Evolutionary conservation across 1,284 basidiomycete species (phyloP).

Genomic region (Phellopilus nigrolimitatus): DNA sequence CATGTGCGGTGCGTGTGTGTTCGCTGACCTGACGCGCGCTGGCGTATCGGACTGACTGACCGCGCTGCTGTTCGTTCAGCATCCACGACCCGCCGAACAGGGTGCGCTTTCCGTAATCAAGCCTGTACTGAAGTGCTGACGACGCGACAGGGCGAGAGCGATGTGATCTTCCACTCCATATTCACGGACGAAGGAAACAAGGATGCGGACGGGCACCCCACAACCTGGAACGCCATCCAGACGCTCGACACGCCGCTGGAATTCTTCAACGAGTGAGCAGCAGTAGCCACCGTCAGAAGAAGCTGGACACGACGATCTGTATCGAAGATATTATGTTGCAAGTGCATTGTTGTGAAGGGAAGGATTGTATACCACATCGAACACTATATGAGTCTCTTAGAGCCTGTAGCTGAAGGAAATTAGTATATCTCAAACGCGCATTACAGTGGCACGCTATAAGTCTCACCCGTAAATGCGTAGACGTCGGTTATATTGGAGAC

Average conservation of each 20-base stretch:
- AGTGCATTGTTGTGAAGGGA: background rate
- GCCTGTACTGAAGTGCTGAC: conserved; percentile 6
- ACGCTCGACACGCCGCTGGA: conserved; percentile 51
- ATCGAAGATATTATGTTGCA: background rate
- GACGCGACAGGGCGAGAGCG: conserved; percentile 49
- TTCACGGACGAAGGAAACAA: conserved; percentile 59
- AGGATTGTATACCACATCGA: background rate
- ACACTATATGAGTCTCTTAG: too few relatives aligned
- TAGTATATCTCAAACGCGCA: too few relatives aligned
- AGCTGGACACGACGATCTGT: conserved; percentile 23
- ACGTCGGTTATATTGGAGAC: too few relatives aligned
- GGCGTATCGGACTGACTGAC: conserved; percentile 19
- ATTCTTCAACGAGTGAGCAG: conserved; percentile 63
- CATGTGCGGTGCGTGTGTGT: conserved; percentile 57
- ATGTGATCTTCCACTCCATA: conserved; percentile 66
- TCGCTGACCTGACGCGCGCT: conserved; percentile 3
- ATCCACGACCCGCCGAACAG: conserved; percentile 73
- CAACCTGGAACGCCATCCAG: conserved; percentile 61
- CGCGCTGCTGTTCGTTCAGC: conserved; percentile 28
- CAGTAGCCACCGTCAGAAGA: conserved; percentile 12
- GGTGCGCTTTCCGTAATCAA: conserved; percentile 33
- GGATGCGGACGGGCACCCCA: conserved; percentile 47
- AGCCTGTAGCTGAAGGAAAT: too few relatives aligned
- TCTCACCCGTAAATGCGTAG: too few relatives aligned
- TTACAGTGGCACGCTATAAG: too few relatives aligned